A percentile compares a stretch with the other conserved stretches of the same genome.
phyloP scores from a whole-genome alignment of 306 rosid genomes.

The Acacia crassicarpa region DNA sequence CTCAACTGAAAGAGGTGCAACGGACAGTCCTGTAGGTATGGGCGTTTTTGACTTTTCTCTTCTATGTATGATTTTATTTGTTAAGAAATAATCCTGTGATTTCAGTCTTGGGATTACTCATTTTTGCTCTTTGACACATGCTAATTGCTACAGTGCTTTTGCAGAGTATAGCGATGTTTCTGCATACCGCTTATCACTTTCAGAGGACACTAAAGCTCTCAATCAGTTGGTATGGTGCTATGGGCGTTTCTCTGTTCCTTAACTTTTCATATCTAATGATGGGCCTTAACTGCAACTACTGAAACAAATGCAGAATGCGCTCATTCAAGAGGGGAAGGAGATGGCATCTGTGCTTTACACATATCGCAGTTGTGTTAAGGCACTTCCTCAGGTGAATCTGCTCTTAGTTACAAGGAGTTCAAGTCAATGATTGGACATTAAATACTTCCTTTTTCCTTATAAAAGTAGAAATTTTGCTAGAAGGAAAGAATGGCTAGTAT shows the following conservation, averaged over 20 bases:
- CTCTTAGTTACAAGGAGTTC: slow-evolving; percentile 15
- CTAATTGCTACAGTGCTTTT: slow-evolving; percentile 20
- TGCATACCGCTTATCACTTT: slow-evolving; percentile 84
- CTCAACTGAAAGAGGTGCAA: slow-evolving; percentile 79
- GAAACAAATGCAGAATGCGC: slow-evolving; percentile 62
- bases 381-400: slow-evolving; percentile 90
- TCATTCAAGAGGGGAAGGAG: slow-evolving; percentile 91
- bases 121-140: slow-evolving; percentile 19
- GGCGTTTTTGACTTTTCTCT: not conserved
- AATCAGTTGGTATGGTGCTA: slow-evolving; percentile 77
- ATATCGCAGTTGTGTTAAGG: slow-evolving; percentile 95
- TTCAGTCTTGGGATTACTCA: not conserved
- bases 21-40: slow-evolving; percentile 87
- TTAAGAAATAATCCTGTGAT: slow-evolving; percentile 6
- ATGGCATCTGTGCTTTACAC: slow-evolving; percentile 97
- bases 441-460: not conserved
- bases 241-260: slow-evolving; percentile 1
- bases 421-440: slow-evolving; percentile 11
- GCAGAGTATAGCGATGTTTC: slow-evolving; percentile 90
- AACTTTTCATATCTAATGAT: not conserved
- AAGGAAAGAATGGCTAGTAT: not conserved
- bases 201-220: slow-evolving; percentile 99
- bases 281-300: slow-evolving; percentile 20
- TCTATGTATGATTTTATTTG: not conserved
- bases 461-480: slow-evolving; percentile 9